Conservation (phyloP, 177 flowering plant genomes). For the Vitis hybrid region DNA sequence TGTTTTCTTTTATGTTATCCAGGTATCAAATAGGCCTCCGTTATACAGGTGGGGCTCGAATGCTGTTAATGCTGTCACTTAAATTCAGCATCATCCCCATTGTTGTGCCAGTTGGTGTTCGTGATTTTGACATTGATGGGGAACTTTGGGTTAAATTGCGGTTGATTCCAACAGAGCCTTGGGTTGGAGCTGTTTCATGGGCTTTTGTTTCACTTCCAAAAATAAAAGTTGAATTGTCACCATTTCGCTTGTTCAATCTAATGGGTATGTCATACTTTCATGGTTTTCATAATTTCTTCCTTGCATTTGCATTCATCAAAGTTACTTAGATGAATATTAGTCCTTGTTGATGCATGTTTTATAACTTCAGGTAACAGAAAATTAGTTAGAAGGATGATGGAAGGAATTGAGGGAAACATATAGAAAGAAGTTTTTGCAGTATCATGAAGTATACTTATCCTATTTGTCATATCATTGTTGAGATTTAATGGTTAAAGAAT, state of each 20-base stretch:
- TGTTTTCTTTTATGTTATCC: constrained; percentile 12
- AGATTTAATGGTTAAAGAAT: not conserved
- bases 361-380: not conserved
- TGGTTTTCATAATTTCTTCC: not conserved
- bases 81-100: constrained; percentile 82
- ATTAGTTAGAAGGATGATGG: not conserved
- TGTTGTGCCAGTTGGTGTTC: constrained; percentile 78
- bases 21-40: constrained; percentile 98
- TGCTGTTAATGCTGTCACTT: constrained; percentile 77
- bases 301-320: constrained; percentile 15
- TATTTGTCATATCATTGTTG: not conserved
- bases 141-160: constrained; percentile 97
- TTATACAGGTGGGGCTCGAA: constrained; percentile 93
- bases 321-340: not conserved
- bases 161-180: constrained; percentile 89
- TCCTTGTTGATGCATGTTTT: not conserved
- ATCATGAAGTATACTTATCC: not conserved
- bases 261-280: constrained; percentile 58
- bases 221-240: constrained; percentile 83
- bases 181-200: constrained; percentile 94
- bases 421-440: not conserved
- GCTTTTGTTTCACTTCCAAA: constrained; percentile 98
- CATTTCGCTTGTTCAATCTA: constrained; percentile 89
- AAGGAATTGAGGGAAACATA: not conserved
- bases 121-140: constrained; percentile 96